Evolutionary conservation across 441 rosid genomes (phyloP).

Genomic region (Euphorbia schlechtendalii): DNA sequence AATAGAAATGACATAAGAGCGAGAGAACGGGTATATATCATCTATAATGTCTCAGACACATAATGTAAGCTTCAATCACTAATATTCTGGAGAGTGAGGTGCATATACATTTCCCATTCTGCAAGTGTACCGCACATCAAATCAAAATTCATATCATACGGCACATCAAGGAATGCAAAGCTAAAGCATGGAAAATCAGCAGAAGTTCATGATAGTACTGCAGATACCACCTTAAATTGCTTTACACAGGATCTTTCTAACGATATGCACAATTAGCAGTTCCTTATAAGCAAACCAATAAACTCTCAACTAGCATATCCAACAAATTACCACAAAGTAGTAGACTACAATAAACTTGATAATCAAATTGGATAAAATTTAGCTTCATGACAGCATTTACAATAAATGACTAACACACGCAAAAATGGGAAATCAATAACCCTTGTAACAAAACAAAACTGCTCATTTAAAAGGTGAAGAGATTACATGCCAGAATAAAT

Average conservation of each 20-base stretch:
- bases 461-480: background rate
- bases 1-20: slow-evolving; percentile 5
- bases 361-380: background rate
- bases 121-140: background rate
- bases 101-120: background rate
- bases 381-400: background rate
- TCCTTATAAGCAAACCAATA: background rate
- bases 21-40: slow-evolving; percentile 8
- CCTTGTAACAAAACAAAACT: too few species aligned
- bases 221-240: background rate
- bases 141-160: background rate
- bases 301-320: background rate
- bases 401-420: background rate
- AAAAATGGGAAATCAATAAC: too few species aligned
- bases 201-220: background rate
- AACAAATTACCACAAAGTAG: background rate
- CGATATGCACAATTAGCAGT: background rate
- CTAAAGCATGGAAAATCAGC: background rate
- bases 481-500: slow-evolving; percentile 9
- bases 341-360: background rate
- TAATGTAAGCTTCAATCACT: background rate
- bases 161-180: background rate
- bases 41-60: background rate
- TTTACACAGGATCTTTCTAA: background rate
- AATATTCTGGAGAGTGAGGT: background rate